Evolutionary conservation across 768 basidiomycete species (phyloP), one percentile per base, ranked within the genome.

Genomic region (Hericium coralloides): DNA sequence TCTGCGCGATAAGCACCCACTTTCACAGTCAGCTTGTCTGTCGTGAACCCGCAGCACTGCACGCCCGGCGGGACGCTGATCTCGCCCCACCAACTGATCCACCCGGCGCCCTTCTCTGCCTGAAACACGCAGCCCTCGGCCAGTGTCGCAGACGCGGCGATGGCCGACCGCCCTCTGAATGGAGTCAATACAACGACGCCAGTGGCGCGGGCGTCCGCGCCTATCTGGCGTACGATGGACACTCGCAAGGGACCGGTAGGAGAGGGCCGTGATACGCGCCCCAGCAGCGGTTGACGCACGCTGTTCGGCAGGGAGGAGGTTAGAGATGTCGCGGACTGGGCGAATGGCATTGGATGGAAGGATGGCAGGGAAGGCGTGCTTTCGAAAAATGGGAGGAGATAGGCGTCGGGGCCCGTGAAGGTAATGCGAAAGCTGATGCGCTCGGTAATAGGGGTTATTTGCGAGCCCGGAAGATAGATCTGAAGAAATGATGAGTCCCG

Each of bases 391-490:
- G 60, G 55, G 38, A 18, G 37, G 20, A 61, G 55, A 23, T 61
- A 61, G 10, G 38, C 20, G 17, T 59, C 60, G 12, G 60, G 60
- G 2, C 58, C 60, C 10, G 43, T 55, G 5, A 61, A 55, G 2
- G 49, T 37, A 15, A 61, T 36, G 22, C 58, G 55, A 37, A 61
- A 61, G 18, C 37, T 22, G n/a, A 61, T 51, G 8, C 36, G 20
- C n/a, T 55, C 43, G 12, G 20, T 36, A 8, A 58, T 38, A 1
- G 60, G 49, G 17, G 41, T 53, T 6, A 61, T 61, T 38, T 61
- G 60, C 14, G 60, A 59, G 15, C 55, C 9, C 43, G 57, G 60
- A 14, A 61, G 60, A 39, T 56, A 61, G 31, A 61, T 47, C 58
- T 61, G 17, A 10, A 36, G 1, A 14, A 10, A 15, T 15, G 12